Evolutionary conservation across 225 moss, liverwort and hornwort species (phyloP), one percentile per base, ranked within the genome.

Genomic region (Thuidium tamariscinum): DNA sequence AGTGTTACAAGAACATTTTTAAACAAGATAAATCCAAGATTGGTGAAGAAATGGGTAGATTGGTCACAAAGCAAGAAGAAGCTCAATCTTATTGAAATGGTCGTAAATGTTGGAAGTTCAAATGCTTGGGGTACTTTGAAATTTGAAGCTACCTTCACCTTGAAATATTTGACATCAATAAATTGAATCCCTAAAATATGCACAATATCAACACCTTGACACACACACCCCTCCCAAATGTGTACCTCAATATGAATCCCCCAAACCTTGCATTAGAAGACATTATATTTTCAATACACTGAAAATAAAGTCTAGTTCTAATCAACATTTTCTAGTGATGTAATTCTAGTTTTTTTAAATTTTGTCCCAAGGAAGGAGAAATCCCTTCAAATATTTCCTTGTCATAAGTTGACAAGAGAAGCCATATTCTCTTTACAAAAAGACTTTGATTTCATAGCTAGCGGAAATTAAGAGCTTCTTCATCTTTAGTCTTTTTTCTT

Each of bases 371-470:
- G 7, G 8, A 11, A 29, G 13, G 4, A 18, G 11, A 46, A 30
- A 1, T 19, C 18, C 7, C 9, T 48, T 19, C 19, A 49, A 20
- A 49, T 32, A 32, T 20, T 20, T 0, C 6, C 12, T 3, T 48
- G 4, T 20, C 0, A 0, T 6, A 1, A 46, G 0, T 0, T 71
- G 2, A 29, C 0, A 27, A 16, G 5, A 10, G 3, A 16, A 5
- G 9, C 2, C 27, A 46, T 4, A 17, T 11, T 72, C 5, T 4
- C 11, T 9, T 2, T 1, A 0, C 0, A 0, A 16, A 27, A 41
- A 14, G 9, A 4, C 0, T 18, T 73, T 12, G 7, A 19, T 34
- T 34, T 1, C 34, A 7, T 11, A 0, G 13, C 1, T 7, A 74
- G 13, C 0, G 13, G 20, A 49, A 34, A 7, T 34, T 32, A 32